Conservation (phyloP, 768 basidiomycete genomes). For the Macrocybe gigantea region DNA sequence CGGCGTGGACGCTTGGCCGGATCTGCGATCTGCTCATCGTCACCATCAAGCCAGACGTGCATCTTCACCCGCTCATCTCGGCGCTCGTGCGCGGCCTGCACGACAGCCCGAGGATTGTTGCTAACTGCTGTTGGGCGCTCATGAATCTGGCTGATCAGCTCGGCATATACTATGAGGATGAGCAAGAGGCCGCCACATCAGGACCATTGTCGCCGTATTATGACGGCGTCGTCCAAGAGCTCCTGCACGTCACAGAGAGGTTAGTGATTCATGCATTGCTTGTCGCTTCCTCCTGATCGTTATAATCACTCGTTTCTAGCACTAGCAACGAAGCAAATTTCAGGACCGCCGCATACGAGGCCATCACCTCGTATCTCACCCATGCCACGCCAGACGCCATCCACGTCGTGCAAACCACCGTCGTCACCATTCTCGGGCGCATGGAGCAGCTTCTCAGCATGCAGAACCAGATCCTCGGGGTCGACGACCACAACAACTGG, state of each 20-base stretch:
- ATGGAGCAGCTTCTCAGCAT: conserved; percentile 86
- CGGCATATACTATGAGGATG: conserved; percentile 57
- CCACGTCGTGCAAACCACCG: conserved; percentile 74
- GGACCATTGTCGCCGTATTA: conserved; percentile 85
- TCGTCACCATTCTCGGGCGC: conserved; percentile 75
- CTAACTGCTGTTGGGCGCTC: conserved; percentile 94
- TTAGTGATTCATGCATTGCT: conserved; percentile 25
- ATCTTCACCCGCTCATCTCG: conserved; percentile 76
- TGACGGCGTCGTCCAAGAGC: conserved; percentile 77
- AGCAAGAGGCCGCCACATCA: conserved; percentile 40
- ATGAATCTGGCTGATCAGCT: conserved; percentile 95
- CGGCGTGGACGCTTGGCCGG: conserved; percentile 94
- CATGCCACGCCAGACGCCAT: conserved; percentile 79
- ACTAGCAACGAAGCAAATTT: conserved; percentile 86
- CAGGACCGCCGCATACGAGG: conserved; percentile 94
- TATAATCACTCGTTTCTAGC: conserved; percentile 29
- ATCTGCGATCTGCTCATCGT: conserved; percentile 88
- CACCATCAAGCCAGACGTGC: conserved; percentile 84
- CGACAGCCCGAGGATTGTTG: conserved; percentile 79
- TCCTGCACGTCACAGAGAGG: conserved; percentile 87
- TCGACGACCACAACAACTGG: conserved; percentile 98
- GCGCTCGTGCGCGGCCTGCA: conserved; percentile 79
- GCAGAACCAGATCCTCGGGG: conserved; percentile 90
- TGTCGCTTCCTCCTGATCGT: not conserved
- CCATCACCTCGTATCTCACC: conserved; percentile 81